Conservation (phyloP, 2,329 filamentous ascomycete genomes). For the Stagonosporopsis rhizophila region DNA sequence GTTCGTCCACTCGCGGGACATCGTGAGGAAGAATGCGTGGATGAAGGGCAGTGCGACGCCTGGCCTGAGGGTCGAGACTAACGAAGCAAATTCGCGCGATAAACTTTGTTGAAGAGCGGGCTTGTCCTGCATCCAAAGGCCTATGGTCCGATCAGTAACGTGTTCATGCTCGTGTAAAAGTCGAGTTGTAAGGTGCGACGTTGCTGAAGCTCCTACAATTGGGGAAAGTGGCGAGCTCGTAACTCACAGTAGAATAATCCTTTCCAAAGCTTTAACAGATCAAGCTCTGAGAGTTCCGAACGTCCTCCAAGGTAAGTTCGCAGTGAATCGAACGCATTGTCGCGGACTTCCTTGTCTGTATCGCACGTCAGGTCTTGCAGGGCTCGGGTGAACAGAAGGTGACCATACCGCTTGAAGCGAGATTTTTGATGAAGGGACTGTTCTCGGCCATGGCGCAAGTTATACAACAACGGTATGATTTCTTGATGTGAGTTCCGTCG, state of each 20-base stretch:
- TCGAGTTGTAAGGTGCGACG: not conserved
- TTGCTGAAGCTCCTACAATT: not conserved
- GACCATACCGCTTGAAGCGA: slow-evolving; percentile 77
- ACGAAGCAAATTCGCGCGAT: slow-evolving; percentile 75
- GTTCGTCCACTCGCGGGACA: slow-evolving; percentile 58
- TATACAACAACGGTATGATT: not conserved
- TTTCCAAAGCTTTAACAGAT: slow-evolving; percentile 91
- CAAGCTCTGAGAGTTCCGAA: slow-evolving; percentile 67
- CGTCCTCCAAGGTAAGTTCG: slow-evolving; percentile 76
- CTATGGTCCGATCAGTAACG: slow-evolving; percentile 45
- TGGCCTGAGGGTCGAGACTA: slow-evolving; percentile 67
- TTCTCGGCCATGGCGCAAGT: slow-evolving; percentile 35
- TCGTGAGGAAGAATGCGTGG: slow-evolving; percentile 60
- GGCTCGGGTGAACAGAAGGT: not conserved
- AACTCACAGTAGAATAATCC: slow-evolving; percentile 81
- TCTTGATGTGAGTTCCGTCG: slow-evolving; percentile 2
- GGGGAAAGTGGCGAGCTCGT: not conserved
- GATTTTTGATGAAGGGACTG: slow-evolving; percentile 78
- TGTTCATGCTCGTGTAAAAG: not conserved
- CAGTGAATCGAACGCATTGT: slow-evolving; percentile 78
- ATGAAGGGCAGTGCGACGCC: slow-evolving; percentile 53
- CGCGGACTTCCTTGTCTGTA: slow-evolving; percentile 78
- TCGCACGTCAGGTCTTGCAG: slow-evolving; percentile 16
- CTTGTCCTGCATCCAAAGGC: slow-evolving; percentile 92
- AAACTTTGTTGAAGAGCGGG: slow-evolving; percentile 86